Conservation (phyloP, 2,329 filamentous ascomycete genomes). For the Ophiobolus disseminans region DNA sequence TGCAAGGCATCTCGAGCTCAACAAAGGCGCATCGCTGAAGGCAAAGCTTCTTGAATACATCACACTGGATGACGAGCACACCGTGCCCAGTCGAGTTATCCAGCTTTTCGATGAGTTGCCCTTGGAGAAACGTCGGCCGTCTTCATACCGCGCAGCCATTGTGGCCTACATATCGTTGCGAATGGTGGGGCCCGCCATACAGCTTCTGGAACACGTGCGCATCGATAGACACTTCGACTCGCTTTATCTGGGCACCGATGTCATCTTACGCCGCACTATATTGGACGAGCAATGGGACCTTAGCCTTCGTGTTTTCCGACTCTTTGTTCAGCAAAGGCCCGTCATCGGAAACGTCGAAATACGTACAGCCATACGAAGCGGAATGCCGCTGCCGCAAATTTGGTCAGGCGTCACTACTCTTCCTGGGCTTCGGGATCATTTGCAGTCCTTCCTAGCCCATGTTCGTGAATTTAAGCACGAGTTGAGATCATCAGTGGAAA, state of each 20-base stretch:
- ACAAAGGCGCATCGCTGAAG: slow-evolving; percentile 13
- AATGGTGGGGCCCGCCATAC: slow-evolving; percentile 47
- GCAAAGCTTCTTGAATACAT: slow-evolving; percentile 42
- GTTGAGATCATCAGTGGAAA: slow-evolving; percentile 21
- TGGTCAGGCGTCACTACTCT: slow-evolving; percentile 35
- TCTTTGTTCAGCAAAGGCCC: slow-evolving; percentile 18
- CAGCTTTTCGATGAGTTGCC: slow-evolving; percentile 56
- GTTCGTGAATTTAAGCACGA: slow-evolving; percentile 33
- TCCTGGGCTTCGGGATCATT: slow-evolving; percentile 32
- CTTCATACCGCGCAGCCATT: slow-evolving; percentile 56
- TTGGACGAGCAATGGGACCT: slow-evolving; percentile 47
- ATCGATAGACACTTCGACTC: slow-evolving; percentile 4
- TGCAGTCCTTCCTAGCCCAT: slow-evolving; percentile 37
- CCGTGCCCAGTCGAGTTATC: slow-evolving; percentile 53
- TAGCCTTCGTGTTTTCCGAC: slow-evolving; percentile 34
- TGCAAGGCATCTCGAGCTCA: slow-evolving; percentile 1
- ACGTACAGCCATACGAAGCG: slow-evolving; percentile 8
- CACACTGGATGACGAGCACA: slow-evolving; percentile 16
- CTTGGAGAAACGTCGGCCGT: slow-evolving; percentile 43
- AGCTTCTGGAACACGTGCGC: slow-evolving; percentile 52
- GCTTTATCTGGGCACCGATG: slow-evolving; percentile 34
- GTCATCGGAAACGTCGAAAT: slow-evolving; percentile 2
- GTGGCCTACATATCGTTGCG: slow-evolving; percentile 54
- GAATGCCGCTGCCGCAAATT: slow-evolving; percentile 23
- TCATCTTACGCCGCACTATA: slow-evolving; percentile 39